Conservation (phyloP, 2,329 filamentous ascomycete genomes). For the Colletotrichum sp. region DNA sequence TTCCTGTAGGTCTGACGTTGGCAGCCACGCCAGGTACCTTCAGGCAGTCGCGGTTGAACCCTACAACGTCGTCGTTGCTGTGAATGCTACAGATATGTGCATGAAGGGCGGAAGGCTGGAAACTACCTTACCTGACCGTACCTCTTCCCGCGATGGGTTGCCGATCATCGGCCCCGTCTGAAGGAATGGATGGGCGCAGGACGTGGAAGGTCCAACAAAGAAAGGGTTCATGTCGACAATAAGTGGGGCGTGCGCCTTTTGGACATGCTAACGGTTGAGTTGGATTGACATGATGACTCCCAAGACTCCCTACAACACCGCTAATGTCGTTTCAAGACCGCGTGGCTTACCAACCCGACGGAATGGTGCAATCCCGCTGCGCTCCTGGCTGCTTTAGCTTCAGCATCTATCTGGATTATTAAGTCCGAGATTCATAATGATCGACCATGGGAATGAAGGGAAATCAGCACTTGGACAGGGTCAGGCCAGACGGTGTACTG, state of each 20-base stretch:
- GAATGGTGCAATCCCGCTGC: not conserved
- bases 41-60: not conserved
- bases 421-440: not conserved
- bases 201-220: not conserved
- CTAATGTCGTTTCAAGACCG: not conserved
- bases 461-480: not conserved
- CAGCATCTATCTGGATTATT: not conserved
- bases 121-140: not conserved
- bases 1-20: not conserved
- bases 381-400: not conserved
- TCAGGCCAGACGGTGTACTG: not conserved
- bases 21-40: not conserved
- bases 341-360: not conserved
- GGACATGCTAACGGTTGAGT: not conserved
- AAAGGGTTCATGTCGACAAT: not conserved
- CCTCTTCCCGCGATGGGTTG: not conserved
- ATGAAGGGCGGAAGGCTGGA: not conserved
- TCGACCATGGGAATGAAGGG: not conserved
- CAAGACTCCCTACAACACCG: not conserved
- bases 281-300: constrained; percentile 16
- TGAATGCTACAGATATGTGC: not conserved
- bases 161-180: constrained; percentile 4
- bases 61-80: not conserved
- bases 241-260: constrained; percentile 6
- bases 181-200: not conserved